Percentiles rank a stretch among this genome's conserved stretches.
Evolutionary conservation across 2,329 filamentous ascomycete species (phyloP).

Genomic region (Didymella glomerata): DNA sequence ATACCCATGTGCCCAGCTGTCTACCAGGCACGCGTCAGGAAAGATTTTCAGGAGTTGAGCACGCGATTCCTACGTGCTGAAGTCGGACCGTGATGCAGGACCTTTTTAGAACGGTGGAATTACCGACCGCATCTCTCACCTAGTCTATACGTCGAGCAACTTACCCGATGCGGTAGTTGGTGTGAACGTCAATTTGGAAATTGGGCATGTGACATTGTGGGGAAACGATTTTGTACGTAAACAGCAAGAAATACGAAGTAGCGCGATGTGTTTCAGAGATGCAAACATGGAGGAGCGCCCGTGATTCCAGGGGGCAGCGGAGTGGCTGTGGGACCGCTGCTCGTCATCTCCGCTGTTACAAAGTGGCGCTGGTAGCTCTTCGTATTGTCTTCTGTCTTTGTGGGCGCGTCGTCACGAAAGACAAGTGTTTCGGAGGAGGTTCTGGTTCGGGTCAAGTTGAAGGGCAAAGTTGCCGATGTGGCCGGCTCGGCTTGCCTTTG

Average conservation of each 20-base stretch:
- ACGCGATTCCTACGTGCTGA: background rate
- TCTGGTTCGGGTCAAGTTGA: slow-evolving; percentile 18
- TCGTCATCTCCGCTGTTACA: slow-evolving; percentile 14
- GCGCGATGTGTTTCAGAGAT: slow-evolving; percentile 3
- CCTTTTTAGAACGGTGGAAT: background rate
- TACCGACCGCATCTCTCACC: background rate
- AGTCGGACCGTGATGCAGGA: slow-evolving; percentile 12
- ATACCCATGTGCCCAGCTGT: slow-evolving; percentile 1
- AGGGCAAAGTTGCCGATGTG: slow-evolving; percentile 1
- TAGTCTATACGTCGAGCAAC: slow-evolving; percentile 7
- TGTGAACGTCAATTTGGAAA: slow-evolving; percentile 2
- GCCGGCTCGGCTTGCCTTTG: slow-evolving; percentile 5
- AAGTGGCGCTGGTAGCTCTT: slow-evolving; percentile 9
- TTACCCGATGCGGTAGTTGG: slow-evolving; percentile 5
- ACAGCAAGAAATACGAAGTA: slow-evolving; percentile 17
- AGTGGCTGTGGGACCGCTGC: slow-evolving; percentile 15
- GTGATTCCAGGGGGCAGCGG: slow-evolving; percentile 15
- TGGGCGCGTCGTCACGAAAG: background rate
- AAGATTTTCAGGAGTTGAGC: slow-evolving; percentile 7
- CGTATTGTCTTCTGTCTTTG: background rate
- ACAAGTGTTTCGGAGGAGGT: slow-evolving; percentile 10
- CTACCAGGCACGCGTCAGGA: background rate
- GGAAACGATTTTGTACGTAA: slow-evolving; percentile 11
- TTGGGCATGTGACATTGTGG: slow-evolving; percentile 12
- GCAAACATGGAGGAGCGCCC: background rate